Base-by-base conservation (phyloP, 1,139 yeast genomes). In the Diutina siamensis region DNA sequence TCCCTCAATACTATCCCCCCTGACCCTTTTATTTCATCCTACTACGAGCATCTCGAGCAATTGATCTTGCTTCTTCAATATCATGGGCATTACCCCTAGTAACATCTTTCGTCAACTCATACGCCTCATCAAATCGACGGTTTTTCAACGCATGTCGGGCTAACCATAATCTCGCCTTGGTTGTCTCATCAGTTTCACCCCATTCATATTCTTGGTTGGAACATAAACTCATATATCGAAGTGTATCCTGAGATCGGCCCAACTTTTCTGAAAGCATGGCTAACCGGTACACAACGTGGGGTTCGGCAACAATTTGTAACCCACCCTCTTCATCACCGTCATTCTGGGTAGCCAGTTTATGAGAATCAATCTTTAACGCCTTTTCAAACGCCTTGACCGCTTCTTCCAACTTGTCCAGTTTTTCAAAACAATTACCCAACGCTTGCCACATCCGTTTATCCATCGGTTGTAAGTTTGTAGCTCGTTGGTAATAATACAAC, bases 401-500 rank as follows among this genome's bases (percentile, higher is more conserved):
- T 51, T 83, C 89, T 21, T 71, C 72, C 31, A 66, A 65, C 49
- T 87, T 83, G 25, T 78, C 80, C 34, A 88, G 72, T 57, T 85
- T 84, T 52, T 87, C 94, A 61, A 81, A 88, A 61, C 97, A 87
- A 54, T 83, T 81, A 0, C 94, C 98, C 44, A 89, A 72, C 0
- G 98, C 97, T 53, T 82, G 87, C 99, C 98, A 94, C 89, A 92
- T 88, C 52, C 98, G 68, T 53, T 83, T 83, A 60, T 94, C 99
- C 48, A 80, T 64, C 1, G 97, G 97, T 55, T 84, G 89, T 51
- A 94, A 69, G 20, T 86, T 77, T 36, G 96, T 84, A 0, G 97
- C 97, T 45, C 86, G 72, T 62, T 92, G 97, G 59, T 87, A 94
- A 59, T 94, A 92, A 61, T 88, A 89, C 36, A 89, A 67, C 0